Evolutionary conservation across 257 asterid genomes (phyloP).

Genomic region (Nicotiana sylvestris): DNA sequence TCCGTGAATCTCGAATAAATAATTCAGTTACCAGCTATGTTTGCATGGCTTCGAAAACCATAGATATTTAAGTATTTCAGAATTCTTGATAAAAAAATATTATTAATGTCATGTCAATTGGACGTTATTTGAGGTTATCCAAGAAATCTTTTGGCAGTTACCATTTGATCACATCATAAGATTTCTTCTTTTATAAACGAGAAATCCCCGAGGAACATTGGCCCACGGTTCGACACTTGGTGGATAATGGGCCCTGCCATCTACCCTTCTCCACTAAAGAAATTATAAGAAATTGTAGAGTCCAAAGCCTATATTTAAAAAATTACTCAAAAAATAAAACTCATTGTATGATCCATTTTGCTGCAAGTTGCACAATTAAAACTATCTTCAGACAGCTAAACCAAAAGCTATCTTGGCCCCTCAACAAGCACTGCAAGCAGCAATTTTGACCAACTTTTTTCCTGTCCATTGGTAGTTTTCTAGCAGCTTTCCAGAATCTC

Average conservation of each 20-base stretch:
- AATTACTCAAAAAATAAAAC: neutral
- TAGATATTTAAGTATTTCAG: neutral
- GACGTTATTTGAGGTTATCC: neutral
- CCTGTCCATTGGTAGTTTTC: neutral
- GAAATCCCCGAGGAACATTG: neutral
- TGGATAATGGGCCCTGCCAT: neutral
- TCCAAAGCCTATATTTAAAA: neutral
- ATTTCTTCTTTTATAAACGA: neutral
- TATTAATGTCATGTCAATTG: neutral
- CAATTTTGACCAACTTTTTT: neutral
- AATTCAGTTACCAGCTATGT: neutral
- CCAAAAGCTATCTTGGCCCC: neutral
- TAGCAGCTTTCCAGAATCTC: conserved; percentile 3
- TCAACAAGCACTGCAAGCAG: conserved; percentile 4
- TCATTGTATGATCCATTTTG: neutral
- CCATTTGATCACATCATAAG: neutral
- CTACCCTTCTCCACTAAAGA: neutral
- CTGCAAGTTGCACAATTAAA: neutral
- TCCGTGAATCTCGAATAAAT: neutral
- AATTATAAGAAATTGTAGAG: neutral
- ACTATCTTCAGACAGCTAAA: conserved; percentile 4
- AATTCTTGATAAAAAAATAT: neutral
- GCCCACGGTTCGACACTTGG: neutral
- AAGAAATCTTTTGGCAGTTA: neutral
- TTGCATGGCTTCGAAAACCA: neutral